phyloP scores from a whole-genome alignment of 78 protist species.

The Tieghemostelium lacteum region DNA sequence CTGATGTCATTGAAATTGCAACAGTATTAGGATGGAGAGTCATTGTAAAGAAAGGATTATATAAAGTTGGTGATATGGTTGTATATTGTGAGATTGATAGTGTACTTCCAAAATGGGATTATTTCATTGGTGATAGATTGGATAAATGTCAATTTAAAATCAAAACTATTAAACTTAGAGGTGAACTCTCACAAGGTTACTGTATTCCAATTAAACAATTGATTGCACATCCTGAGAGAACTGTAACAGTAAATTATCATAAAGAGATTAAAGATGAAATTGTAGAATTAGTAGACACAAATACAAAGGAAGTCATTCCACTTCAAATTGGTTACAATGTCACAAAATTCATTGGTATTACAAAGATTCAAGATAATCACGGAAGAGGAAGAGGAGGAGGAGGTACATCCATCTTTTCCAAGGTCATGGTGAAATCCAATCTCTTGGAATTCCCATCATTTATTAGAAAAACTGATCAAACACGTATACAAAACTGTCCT shows the following conservation, averaged over 20 bases:
- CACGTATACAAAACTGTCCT: conserved; percentile 73
- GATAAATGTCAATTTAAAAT: conserved; percentile 70
- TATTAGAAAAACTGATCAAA: conserved; percentile 74
- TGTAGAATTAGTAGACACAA: too few relatives aligned
- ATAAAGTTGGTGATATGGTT: conserved; percentile 67
- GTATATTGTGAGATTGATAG: conserved; percentile 79
- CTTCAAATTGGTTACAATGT: conserved; percentile 40
- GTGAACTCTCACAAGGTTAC: conserved; percentile 55
- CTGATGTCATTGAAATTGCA: conserved; percentile 80
- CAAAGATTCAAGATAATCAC: conserved; percentile 30
- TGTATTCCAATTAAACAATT: conserved; percentile 68
- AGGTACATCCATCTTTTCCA: conserved; percentile 6
- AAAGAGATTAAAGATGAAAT: not conserved
- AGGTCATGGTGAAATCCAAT: not conserved
- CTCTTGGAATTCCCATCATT: conserved; percentile 56
- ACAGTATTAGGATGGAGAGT: conserved; percentile 80
- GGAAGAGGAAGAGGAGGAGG: conserved; percentile 4
- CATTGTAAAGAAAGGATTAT: conserved; percentile 65
- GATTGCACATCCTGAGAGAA: conserved; percentile 41
- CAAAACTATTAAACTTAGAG: conserved; percentile 78
- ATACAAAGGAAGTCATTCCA: not conserved
- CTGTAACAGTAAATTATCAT: not conserved
- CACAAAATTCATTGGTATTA: conserved; percentile 76
- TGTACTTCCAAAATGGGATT: conserved; percentile 79
- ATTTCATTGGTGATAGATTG: conserved; percentile 43